Evolutionary conservation across 495 filamentous ascomycete species (phyloP).

Genomic region (Emericellopsis terricola): DNA sequence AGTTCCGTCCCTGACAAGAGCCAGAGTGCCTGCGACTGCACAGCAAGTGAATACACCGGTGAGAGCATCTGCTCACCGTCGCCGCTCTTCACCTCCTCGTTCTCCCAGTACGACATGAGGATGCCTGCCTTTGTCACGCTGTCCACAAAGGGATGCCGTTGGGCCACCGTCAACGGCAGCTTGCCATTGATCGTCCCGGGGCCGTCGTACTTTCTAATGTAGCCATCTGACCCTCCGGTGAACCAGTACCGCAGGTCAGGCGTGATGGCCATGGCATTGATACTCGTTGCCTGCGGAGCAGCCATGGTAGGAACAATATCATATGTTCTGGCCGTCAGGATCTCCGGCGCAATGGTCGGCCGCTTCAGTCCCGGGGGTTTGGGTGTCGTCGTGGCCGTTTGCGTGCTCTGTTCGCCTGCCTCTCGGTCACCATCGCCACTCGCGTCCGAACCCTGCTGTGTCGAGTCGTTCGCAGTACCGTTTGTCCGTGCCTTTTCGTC

Average conservation of each 20-base stretch:
- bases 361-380: constrained; percentile 8
- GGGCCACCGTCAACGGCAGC: constrained; percentile 82
- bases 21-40: constrained; percentile 82
- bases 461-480: too few relatives aligned
- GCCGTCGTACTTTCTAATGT: constrained; percentile 91
- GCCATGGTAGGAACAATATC: constrained; percentile 96
- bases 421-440: constrained; percentile 30
- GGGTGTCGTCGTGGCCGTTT: neutral
- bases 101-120: constrained; percentile 93
- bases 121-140: constrained; percentile 89
- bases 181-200: constrained; percentile 89
- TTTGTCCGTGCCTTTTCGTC: constrained; percentile 9
- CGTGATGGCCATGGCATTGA: constrained; percentile 83
- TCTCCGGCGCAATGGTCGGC: constrained; percentile 61
- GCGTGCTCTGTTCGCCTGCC: too few relatives aligned
- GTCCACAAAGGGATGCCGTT: constrained; percentile 93
- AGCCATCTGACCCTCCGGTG: constrained; percentile 84
- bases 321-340: constrained; percentile 65
- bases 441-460: too few relatives aligned
- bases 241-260: constrained; percentile 94
- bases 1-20: constrained; percentile 76
- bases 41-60: constrained; percentile 84
- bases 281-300: constrained; percentile 84
- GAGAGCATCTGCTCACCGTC: constrained; percentile 43
- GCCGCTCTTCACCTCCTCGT: constrained; percentile 34